Evolutionary conservation across 345 rosid species (phyloP).

Genomic region (Populus ilicifolia): DNA sequence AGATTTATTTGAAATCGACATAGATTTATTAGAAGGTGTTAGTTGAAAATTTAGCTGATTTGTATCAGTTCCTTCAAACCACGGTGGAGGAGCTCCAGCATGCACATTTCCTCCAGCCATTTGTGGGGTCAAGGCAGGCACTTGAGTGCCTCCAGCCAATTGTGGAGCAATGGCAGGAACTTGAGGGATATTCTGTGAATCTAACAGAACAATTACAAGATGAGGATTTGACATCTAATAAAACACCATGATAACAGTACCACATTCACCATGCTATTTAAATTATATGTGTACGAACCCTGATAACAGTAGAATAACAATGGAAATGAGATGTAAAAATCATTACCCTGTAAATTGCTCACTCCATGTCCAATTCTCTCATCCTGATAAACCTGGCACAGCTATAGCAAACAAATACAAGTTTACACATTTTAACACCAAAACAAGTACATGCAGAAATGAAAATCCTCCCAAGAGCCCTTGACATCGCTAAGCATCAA

Average conservation of each 20-base stretch:
- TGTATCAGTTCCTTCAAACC: conserved; percentile 58
- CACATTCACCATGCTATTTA: not conserved
- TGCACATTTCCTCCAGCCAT: conserved; percentile 61
- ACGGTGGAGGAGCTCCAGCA: conserved; percentile 81
- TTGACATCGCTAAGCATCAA: not conserved
- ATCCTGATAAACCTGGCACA: conserved; percentile 35
- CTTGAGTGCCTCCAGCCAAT: conserved; percentile 25
- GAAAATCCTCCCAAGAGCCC: conserved; percentile 1
- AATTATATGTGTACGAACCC: not conserved
- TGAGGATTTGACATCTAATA: not conserved
- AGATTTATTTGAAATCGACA: conserved; percentile 29
- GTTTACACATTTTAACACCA: not conserved
- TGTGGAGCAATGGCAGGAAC: conserved; percentile 31
- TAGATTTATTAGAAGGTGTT: conserved; percentile 25
- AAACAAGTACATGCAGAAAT: not conserved
- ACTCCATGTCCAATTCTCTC: conserved; percentile 24
- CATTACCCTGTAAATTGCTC: conserved; percentile 47
- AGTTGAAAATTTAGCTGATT: conserved; percentile 29
- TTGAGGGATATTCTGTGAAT: conserved; percentile 35
- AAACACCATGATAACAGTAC: not conserved
- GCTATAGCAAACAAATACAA: conserved; percentile 17
- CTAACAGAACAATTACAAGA: conserved; percentile 32
- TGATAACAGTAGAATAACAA: conserved; percentile 1
- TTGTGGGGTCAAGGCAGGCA: conserved; percentile 14
- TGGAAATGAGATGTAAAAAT: conserved; percentile 13